Evolutionary conservation across 306 rosid species (phyloP), one percentile per base, ranked within the genome.

Genomic region (Vigna hirtella): DNA sequence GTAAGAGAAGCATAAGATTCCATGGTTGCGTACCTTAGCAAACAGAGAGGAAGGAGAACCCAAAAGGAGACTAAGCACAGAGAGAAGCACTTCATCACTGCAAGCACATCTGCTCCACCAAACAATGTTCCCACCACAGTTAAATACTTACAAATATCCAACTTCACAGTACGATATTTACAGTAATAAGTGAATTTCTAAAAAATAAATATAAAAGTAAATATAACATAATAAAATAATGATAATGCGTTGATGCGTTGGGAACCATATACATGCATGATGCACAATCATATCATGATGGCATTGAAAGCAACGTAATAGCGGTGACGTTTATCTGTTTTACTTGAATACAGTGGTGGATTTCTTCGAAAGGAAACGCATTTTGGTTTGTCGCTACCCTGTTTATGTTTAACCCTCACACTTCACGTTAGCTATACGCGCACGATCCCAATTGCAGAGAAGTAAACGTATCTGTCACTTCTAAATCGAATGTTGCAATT

Each of bases 1-100:
- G 34, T 16, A 67, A 81, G 20, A 74, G 34, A 66, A 73, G 58
- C 1, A 71, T 16, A 40, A 62, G 83, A 68, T 45, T 52, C 51
- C 51, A 72, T 32, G 22, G 57, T 58, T 59, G 58, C 69, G 65
- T 70, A 88, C 96, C 93, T 86, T 34, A 32, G 87, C 85, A 47
- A 48, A 22, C 59, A 78, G 56, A 89, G 79, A 59, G 28, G 77
- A 67, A 87, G 73, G 67, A 85, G 80, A 84, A 81, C 26, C 52
- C 80, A 84, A 73, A 80, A 73, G 70, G 78, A 77, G 69, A 75
- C 28, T 0, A 77, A 40, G 75, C 66, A 56, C 63, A 73, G 72
- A 10, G 13, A 43, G 84, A 74, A 76, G 67, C 81, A 28, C 81
- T 79, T 72, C 94, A 86, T 91, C 15, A 34, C 79, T 76, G 50